A percentile compares a stretch with the other conserved stretches of the same genome.
Conservation (phyloP, 2,329 filamentous ascomycete genomes). For the Colletotrichum sp. region DNA sequence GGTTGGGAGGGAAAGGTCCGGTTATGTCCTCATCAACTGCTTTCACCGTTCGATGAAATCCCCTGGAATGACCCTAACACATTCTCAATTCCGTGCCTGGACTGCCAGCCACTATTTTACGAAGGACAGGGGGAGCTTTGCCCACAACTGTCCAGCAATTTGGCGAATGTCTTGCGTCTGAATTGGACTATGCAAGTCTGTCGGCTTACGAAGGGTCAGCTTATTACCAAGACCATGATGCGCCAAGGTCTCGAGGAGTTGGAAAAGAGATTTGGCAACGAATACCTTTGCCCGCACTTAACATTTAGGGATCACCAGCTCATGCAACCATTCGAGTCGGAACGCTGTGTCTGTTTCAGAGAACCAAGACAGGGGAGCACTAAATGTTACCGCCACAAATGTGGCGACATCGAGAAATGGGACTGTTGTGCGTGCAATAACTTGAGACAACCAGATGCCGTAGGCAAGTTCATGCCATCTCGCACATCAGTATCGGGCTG, state of each 20-base stretch:
- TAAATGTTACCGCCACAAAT: not conserved
- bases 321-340: not conserved
- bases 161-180: fast-evolving
- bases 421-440: not conserved
- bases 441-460: not conserved
- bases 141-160: not conserved
- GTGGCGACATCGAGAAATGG: fast-evolving
- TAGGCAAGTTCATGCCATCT: not conserved
- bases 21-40: fast-evolving
- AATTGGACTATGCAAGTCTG: not conserved
- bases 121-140: not conserved
- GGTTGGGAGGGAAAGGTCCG: not conserved
- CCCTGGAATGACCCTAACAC: not conserved
- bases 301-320: not conserved
- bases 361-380: not conserved
- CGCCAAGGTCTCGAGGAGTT: not conserved
- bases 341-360: not conserved
- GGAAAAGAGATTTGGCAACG: not conserved
- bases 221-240: not conserved
- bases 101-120: not conserved
- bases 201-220: not conserved
- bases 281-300: not conserved
- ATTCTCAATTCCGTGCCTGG: not conserved
- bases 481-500: not conserved
- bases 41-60: not conserved